Base-by-base conservation (phyloP, 2,329 filamentous ascomycete species). In the Botrytis medusae region DNA sequence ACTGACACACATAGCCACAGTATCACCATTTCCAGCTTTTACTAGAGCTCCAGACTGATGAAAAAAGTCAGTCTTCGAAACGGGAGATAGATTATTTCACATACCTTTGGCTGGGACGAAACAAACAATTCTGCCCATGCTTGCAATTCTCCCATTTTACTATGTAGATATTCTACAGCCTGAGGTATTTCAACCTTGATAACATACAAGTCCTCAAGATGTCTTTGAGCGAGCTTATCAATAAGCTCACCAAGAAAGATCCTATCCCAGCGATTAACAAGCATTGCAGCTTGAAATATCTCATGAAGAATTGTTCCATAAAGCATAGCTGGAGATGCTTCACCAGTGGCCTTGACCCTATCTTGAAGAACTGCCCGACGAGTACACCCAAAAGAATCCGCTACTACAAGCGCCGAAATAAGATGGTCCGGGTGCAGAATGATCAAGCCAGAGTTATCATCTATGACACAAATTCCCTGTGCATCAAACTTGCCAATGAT, bases 241-340 rank as follows among this genome's bases (percentile, higher is more conserved):
- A 97, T 93, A 29, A 92, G 84, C 1, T 85, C 82, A 46, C 86
- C 84, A 25, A 98, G 84, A 76, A 91, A 97, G 0, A 83, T 81
- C 0, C 87, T 83, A 75, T 93, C 91, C 94, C 96, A 99, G 74
- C 87, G 84, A 80, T 98, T 98, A 4, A 88, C 89, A 80, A 93
- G 90, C 79, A 99, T 84, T 2, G 95, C 94, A 80, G 95, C 91
- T 81, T 99, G 96, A 77, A 99, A 98, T 34, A 98, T 90, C 80
- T 98, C 95, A 81, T 99, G 96, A 22, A 99, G 87, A 73, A 99
- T 91, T 54, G 93, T 96, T 65, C 96, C 96, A 80, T 98, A 98
- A 0, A 98, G 90, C 78, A 97, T 90, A 1, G 95, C 90, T 48
- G 92, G 88, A 62, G 90, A 93, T 3, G 93, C 87, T 76, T 94